Evolutionary conservation across 768 basidiomycete species (phyloP).

Genomic region (Clitopilus hobsonii): DNA sequence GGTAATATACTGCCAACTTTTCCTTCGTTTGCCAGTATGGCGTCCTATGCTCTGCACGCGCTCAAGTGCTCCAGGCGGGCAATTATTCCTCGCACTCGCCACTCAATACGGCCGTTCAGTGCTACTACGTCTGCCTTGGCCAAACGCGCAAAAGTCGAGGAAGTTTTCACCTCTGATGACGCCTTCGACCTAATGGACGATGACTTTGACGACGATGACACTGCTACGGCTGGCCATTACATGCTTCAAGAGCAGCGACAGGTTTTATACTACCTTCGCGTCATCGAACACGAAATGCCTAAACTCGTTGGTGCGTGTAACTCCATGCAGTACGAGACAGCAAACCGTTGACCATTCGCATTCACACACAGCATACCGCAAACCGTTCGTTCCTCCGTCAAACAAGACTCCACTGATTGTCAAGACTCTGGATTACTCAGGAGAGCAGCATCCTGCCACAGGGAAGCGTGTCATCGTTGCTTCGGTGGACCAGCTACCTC

Average conservation of each 20-base stretch:
- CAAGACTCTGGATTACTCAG: conserved; percentile 72
- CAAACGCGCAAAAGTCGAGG: conserved; percentile 33
- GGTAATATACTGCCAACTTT: background rate
- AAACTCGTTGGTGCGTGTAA: conserved; percentile 65
- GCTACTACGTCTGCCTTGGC: conserved; percentile 23
- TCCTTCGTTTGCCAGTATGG: conserved; percentile 9
- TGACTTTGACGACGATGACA: conserved; percentile 52
- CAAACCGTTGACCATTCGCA: background rate
- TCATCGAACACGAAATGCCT: conserved; percentile 88
- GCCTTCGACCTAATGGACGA: conserved; percentile 40
- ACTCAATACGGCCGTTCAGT: conserved; percentile 16
- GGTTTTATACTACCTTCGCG: conserved; percentile 70
- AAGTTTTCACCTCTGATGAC: conserved; percentile 33
- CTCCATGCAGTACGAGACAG: background rate
- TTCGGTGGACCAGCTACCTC: conserved; percentile 68
- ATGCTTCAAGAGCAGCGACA: conserved; percentile 72
- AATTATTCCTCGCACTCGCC: conserved; percentile 5
- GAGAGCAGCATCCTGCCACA: conserved; percentile 68
- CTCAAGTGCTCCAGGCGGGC: background rate
- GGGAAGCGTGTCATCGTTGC: conserved; percentile 72
- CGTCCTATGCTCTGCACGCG: conserved; percentile 13
- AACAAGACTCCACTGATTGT: conserved; percentile 56
- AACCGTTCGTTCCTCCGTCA: conserved; percentile 71
- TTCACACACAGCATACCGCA: conserved; percentile 61
- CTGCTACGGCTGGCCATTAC: conserved; percentile 66